Evolutionary conservation across 2,329 filamentous ascomycete species (phyloP).

Genomic region (Drechslerella stenobrocha): DNA sequence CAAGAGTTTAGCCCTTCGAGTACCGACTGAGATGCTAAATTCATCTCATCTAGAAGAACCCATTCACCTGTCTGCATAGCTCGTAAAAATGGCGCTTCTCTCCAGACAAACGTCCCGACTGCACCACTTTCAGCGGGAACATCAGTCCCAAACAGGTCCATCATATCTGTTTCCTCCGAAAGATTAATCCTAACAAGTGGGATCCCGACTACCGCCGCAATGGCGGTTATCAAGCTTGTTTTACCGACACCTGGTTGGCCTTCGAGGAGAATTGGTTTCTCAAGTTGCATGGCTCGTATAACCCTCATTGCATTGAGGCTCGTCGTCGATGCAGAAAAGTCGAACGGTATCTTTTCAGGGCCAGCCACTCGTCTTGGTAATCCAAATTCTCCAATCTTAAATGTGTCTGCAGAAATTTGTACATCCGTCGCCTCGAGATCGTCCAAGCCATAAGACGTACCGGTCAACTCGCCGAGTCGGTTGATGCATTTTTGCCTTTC

Average conservation of each 20-base stretch:
- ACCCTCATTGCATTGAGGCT: constrained; percentile 87
- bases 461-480: constrained; percentile 70
- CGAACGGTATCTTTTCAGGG: constrained; percentile 66
- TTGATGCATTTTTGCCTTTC: constrained; percentile 74
- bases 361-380: constrained; percentile 62
- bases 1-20: constrained; percentile 95
- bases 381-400: constrained; percentile 72
- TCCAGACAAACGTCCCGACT: constrained; percentile 89
- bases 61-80: constrained; percentile 97
- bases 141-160: constrained; percentile 96
- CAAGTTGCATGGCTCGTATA: constrained; percentile 80
- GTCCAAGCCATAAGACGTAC: constrained; percentile 65
- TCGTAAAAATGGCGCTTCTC: constrained; percentile 89
- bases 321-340: constrained; percentile 87
- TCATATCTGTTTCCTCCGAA: constrained; percentile 95
- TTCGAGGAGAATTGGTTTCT: constrained; percentile 90
- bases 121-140: constrained; percentile 91
- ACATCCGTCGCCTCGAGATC: constrained; percentile 58
- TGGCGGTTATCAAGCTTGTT: constrained; percentile 84
- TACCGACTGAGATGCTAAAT: constrained; percentile 92
- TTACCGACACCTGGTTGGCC: constrained; percentile 98
- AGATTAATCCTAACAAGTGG: constrained; percentile 92
- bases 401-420: constrained; percentile 10
- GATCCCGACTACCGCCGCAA: constrained; percentile 77
- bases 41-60: constrained; percentile 98